Percentiles rank a stretch among this genome's conserved stretches.
Conservation (phyloP, 768 basidiomycete genomes). For the Coprinellus aureogranulatus region DNA sequence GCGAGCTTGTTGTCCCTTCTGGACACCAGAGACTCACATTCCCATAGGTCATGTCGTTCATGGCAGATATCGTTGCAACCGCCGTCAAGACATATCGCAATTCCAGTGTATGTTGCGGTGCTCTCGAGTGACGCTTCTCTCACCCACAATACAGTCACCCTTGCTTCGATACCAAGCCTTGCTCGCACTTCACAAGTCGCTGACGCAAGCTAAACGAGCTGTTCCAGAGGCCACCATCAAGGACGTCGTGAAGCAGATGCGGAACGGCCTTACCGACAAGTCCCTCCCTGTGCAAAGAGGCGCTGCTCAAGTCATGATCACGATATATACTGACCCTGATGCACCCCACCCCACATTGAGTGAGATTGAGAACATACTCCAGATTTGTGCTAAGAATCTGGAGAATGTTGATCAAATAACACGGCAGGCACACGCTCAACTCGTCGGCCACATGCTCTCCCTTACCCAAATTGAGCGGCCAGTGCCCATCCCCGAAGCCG, state of each 20-base stretch:
- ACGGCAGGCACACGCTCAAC: constrained; percentile 71
- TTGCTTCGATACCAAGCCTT: constrained; percentile 83
- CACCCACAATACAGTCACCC: constrained; percentile 51
- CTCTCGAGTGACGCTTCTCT: background rate
- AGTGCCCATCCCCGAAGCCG: constrained; percentile 40
- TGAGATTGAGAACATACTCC: constrained; percentile 78
- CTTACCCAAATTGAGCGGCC: constrained; percentile 73
- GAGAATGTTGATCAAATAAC: constrained; percentile 84
- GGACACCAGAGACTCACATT: background rate
- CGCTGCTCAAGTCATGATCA: constrained; percentile 57
- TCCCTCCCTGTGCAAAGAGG: constrained; percentile 82
- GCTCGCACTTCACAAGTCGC: constrained; percentile 70
- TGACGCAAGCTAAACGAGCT: constrained; percentile 79
- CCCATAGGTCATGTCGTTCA: constrained; percentile 88
- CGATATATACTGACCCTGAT: constrained; percentile 57
- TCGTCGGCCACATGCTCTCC: constrained; percentile 82
- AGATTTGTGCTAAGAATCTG: constrained; percentile 65
- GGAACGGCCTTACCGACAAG: constrained; percentile 73
- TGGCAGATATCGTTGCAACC: constrained; percentile 74
- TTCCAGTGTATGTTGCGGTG: constrained; percentile 57
- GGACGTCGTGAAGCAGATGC: constrained; percentile 85
- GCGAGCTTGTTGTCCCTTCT: constrained; percentile 18
- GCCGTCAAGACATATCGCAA: constrained; percentile 69
- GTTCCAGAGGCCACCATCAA: constrained; percentile 73
- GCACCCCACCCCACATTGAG: constrained; percentile 53